These are phyloP conservation scores for Mycena epipterygia DNA, from an alignment of 768 basidiomycete genomes.

Conservation along the genomic window DNA sequence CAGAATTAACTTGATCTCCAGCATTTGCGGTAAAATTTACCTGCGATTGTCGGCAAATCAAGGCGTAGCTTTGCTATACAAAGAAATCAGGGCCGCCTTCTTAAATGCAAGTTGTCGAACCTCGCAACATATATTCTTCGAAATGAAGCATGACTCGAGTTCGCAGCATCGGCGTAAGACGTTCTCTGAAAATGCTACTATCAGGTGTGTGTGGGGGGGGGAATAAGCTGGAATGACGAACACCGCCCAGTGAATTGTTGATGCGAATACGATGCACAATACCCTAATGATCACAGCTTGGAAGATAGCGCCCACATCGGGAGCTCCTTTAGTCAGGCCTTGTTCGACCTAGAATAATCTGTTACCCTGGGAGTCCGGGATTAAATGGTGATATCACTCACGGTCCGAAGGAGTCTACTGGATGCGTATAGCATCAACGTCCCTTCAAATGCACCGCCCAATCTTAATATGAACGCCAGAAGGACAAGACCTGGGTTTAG, in stretches of 20 bases:
- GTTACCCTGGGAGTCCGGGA: too few relatives aligned
- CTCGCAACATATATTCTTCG: conserved; percentile 9
- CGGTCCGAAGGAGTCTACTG: conserved; percentile 1
- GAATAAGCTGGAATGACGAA: not conserved
- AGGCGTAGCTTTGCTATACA: conserved; percentile 7
- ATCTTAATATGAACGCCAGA: not conserved
- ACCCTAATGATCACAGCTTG: conserved; percentile 4
- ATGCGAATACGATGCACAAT: not conserved
- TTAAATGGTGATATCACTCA: not conserved
- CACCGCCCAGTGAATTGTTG: conserved; percentile 1
- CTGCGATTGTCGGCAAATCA: conserved; percentile 15
- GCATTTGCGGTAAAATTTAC: not conserved
- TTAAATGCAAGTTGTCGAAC: not conserved
- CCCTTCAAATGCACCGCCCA: conserved; percentile 4
- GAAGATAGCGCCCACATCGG: conserved; percentile 1
- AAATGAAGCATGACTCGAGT: conserved; percentile 4
- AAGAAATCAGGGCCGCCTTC: not conserved
- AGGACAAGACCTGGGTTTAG: conserved; percentile 3
- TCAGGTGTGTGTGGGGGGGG: too few relatives aligned
- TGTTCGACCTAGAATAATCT: conserved; percentile 6
- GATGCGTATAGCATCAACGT: conserved; percentile 10
- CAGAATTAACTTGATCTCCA: not conserved
- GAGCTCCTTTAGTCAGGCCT: not conserved
- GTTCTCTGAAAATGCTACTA: not conserved
- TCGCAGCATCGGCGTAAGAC: not conserved